Evolutionary conservation across 164 flowering plant genomes (phyloP).

Genomic region (grape (Vitis vinifera)): DNA sequence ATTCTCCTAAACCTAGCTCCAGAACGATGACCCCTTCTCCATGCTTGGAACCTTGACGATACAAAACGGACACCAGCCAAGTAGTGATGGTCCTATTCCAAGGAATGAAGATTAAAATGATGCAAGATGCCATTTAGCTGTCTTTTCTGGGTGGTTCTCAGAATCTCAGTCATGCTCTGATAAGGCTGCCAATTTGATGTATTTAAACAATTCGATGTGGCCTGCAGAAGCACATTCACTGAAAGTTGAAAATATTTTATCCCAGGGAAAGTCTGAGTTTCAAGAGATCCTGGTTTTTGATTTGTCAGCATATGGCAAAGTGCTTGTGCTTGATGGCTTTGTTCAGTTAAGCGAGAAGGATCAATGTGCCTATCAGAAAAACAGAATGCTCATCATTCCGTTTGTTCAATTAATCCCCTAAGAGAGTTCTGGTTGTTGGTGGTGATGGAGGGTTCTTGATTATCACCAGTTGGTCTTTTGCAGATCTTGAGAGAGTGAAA

Average conservation of each 20-base stretch:
- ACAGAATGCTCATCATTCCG: constrained; percentile 89
- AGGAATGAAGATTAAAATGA: no score
- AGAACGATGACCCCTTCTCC: no score
- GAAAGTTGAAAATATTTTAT: constrained; percentile 71
- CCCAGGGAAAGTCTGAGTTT: constrained; percentile 64
- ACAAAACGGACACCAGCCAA: no score
- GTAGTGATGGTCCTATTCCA: no score
- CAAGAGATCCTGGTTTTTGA: constrained; percentile 95
- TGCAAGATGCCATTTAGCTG: no score
- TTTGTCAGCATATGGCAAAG: constrained; percentile 85
- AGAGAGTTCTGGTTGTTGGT: constrained; percentile 37
- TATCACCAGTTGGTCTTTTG: constrained; percentile 36
- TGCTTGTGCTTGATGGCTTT: constrained; percentile 97
- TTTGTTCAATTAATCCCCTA: constrained; percentile 91
- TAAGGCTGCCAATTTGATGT: no score
- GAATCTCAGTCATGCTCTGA: no score
- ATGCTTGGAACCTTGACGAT: no score
- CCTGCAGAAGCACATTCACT: constrained; percentile 94
- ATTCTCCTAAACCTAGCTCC: no score
- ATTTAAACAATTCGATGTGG: neutral
- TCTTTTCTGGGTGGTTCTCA: no score
- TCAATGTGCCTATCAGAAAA: constrained; percentile 98
- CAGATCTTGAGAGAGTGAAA: constrained; percentile 35
- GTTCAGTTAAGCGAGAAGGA: constrained; percentile 96
- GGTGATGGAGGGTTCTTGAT: constrained; percentile 34